Base-by-base conservation (phyloP, 106 monocot species). In the Hemerocallis citrina region DNA sequence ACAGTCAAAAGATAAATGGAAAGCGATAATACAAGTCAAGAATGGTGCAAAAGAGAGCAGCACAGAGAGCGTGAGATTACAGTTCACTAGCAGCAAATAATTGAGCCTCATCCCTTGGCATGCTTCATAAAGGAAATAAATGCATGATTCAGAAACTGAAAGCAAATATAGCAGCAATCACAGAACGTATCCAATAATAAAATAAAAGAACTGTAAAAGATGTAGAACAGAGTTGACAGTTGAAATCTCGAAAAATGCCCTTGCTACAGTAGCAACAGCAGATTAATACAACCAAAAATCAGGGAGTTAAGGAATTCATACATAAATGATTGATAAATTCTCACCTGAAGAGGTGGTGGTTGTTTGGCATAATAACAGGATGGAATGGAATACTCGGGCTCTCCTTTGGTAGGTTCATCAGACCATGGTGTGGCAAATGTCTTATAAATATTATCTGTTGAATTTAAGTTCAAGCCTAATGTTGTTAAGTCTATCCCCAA, bases 61-160 rank as follows among this genome's bases (percentile, higher is more conserved):
- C n/a, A n/a, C n/a, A n/a, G 19, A 40, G 39, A 17, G 17, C 29
- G 46, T 3, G n/a, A 20, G 43, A 24, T 61, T 70, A 70, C 70
- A 70, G 41, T 51, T 61, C 95, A 72, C 72, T 52, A 35, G 90
- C 90, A 67, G 95, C 95, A 65, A 69, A 90, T 10, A 96, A 56
- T 66, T 96, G 95, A 69, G 90, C 90, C 76, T 96, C 95, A 79
- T 96, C 95, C 81, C 81, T 96, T 19, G 95, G 95, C 95, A 96
- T 96, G 62, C 95, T 96, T 86, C 77, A 79, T 59, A 8, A 61
- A 19, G 24, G 61, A 41, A 61, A 9, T 4, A 57, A 57, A n/a
- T 1, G 16, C 6, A 21, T 3, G 8, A 47, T 34, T 58, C 23
- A 1, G 2, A 52, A 70, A 52, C 7, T 12, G 20, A 39, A 15